Evolutionary conservation across 2,329 filamentous ascomycete species (phyloP).

Genomic region (Neopestalotiopsis sp.): DNA sequence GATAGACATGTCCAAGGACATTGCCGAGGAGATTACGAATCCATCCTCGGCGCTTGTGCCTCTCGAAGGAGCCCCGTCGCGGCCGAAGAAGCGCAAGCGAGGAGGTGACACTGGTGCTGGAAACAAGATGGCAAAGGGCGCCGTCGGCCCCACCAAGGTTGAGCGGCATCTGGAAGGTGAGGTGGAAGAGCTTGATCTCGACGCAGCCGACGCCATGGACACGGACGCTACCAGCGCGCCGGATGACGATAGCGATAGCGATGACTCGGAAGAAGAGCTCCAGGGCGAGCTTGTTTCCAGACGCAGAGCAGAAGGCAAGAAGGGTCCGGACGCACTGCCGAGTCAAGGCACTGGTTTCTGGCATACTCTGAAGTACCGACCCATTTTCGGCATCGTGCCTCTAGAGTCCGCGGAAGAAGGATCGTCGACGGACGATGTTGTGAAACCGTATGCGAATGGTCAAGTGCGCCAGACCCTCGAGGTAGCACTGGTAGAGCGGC

Average conservation of each 20-base stretch:
- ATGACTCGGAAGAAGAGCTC: slow-evolving; percentile 41
- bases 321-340: slow-evolving; percentile 27
- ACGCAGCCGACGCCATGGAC: slow-evolving; percentile 35
- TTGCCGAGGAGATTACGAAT: slow-evolving; percentile 47
- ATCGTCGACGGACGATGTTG: slow-evolving; percentile 25
- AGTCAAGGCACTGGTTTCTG: slow-evolving; percentile 56
- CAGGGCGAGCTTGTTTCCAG: slow-evolving; percentile 36
- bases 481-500: slow-evolving; percentile 87
- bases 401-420: slow-evolving; percentile 41
- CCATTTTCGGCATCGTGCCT: slow-evolving; percentile 78
- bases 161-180: slow-evolving; percentile 28
- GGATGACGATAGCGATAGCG: slow-evolving; percentile 37
- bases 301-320: slow-evolving; percentile 34
- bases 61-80: slow-evolving; percentile 34
- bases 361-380: slow-evolving; percentile 91
- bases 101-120: slow-evolving; percentile 58
- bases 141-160: slow-evolving; percentile 36
- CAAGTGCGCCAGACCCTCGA: slow-evolving; percentile 59
- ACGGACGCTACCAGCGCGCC: slow-evolving; percentile 35
- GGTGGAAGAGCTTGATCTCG: slow-evolving; percentile 33
- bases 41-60: slow-evolving; percentile 33
- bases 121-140: slow-evolving; percentile 54
- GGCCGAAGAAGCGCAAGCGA: slow-evolving; percentile 61
- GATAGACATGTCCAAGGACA: slow-evolving; percentile 81
- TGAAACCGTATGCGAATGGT: slow-evolving; percentile 16